Evolutionary conservation across 1,139 yeast species (phyloP).

Genomic region (Suhomyces terraborum): DNA sequence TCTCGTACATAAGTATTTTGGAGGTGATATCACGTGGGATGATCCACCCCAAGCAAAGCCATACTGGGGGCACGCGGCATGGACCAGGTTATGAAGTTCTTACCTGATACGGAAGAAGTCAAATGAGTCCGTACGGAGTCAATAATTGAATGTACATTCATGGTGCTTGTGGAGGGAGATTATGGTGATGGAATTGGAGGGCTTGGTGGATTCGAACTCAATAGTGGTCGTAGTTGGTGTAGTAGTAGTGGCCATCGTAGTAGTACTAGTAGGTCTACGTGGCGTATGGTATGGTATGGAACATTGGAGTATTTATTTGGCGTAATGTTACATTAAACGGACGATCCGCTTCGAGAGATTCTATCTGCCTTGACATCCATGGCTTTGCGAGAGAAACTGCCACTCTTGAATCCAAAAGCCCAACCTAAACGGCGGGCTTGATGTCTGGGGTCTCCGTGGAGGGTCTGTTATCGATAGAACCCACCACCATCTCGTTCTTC

Average conservation of each 20-base stretch:
- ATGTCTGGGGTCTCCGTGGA: slow-evolving; percentile 9
- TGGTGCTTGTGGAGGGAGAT: no score
- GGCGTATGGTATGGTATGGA: no score
- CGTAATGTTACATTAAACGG: no score
- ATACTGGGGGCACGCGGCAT: slow-evolving; percentile 1
- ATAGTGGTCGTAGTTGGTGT: not conserved
- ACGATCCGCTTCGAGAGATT: no score
- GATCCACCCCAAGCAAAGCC: slow-evolving; percentile 2
- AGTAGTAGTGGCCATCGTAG: not conserved
- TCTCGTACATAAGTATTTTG: not conserved
- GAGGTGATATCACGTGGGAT: slow-evolving; percentile 12
- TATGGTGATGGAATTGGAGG: not conserved
- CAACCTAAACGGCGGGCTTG: slow-evolving; percentile 5
- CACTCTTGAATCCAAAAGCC: no score
- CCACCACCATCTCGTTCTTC: slow-evolving; percentile 68
- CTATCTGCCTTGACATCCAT: no score
- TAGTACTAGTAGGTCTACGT: not conserved
- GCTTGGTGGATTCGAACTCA: not conserved
- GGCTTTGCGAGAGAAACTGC: no score
- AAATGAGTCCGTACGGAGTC: no score
- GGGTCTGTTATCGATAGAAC: slow-evolving; percentile 52
- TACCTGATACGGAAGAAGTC: not conserved
- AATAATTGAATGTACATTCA: no score
- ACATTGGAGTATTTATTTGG: no score
- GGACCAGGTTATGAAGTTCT: not conserved